Percentiles rank a stretch among this genome's conserved stretches.
phyloP scores from a whole-genome alignment of 306 rosid species.

The Citrullus amarus region DNA sequence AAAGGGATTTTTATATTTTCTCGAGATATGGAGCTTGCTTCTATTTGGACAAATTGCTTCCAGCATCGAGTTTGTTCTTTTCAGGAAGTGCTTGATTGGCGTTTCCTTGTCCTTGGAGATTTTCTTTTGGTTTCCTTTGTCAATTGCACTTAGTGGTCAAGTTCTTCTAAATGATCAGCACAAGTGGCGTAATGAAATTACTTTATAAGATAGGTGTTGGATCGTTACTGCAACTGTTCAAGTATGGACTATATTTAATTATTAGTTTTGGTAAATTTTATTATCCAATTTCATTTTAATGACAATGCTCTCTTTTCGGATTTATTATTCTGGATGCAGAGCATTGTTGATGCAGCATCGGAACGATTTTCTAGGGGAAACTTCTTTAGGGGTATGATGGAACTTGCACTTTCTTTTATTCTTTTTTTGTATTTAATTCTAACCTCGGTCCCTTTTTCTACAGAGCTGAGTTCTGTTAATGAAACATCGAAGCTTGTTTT shows the following conservation, averaged over 20 bases:
- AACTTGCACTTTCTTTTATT: not conserved
- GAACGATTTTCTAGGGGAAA: slow-evolving; percentile 33
- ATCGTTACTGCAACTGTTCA: slow-evolving; percentile 64
- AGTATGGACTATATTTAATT: slow-evolving; percentile 31
- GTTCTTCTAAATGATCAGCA: slow-evolving; percentile 54
- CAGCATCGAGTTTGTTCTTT: slow-evolving; percentile 64
- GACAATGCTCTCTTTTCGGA: slow-evolving; percentile 11
- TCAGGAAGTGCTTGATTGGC: slow-evolving; percentile 99
- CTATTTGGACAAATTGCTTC: slow-evolving; percentile 68
- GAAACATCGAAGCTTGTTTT: slow-evolving; percentile 36
- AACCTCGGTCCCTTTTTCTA: not conserved
- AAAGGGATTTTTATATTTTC: slow-evolving; percentile 26
- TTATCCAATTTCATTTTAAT: slow-evolving; percentile 1
- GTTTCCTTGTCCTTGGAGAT: slow-evolving; percentile 68
- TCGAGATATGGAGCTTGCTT: slow-evolving; percentile 66
- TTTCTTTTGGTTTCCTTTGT: slow-evolving; percentile 95
- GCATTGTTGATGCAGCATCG: slow-evolving; percentile 75
- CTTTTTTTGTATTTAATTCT: not conserved
- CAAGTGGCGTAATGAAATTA: slow-evolving; percentile 70
- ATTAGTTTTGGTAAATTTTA: not conserved
- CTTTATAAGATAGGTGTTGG: slow-evolving; percentile 74
- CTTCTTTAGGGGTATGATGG: slow-evolving; percentile 45
- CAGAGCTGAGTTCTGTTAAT: slow-evolving; percentile 55
- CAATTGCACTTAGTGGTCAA: slow-evolving; percentile 90
- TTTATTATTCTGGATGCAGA: slow-evolving; percentile 12